Evolutionary conservation across 176 grass and related monocot genomes (phyloP), one percentile per base, ranked within the genome.

Genomic region (Poa pratensis): DNA sequence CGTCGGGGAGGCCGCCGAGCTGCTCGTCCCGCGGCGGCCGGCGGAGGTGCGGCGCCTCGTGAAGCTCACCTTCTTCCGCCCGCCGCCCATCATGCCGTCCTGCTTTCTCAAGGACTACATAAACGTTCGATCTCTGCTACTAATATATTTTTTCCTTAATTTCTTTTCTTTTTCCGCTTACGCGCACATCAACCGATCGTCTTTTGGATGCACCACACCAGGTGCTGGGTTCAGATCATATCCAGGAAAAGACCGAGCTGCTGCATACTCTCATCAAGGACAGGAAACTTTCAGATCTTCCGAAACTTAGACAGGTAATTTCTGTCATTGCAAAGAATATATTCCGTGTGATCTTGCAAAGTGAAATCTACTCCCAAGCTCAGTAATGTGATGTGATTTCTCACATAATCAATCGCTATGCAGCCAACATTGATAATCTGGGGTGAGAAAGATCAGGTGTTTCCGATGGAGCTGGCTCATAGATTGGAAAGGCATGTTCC

Each of bases 401-500:
- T 50, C 8, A 20, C 59, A 20, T 54, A 58, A 82, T 16, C 5
- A 26, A 61, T 27, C 12, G 2, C 4, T 54, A 16, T 82, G 77
- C 88, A 91, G 92, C 85, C 75, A 73, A 94, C 90, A 20, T 82
- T 97, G 88, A 94, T 94, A 76, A 54, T 94, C 61, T 94, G 95
- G 95, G 95, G 92, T 5, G 90, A 94, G 88, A 75, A 94, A 81
- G 95, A 94, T 81, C 76, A 88, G 69, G 89, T 97, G 57, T 97
- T 97, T 70, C 95, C 95, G 52, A 52, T 97, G 84, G 95, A 94
- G 86, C 72, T 97, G 69, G 92, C 90, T 79, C 87, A 89, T 69
- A 91, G 95, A 84, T 85, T 97, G 89, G 76, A 93, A 74, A 97
- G 95, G 95, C 92, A 24, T 49, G 79, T 75, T 32, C 24, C 46